Conservation (phyloP, 305 asterid species). For the Vinca major region DNA sequence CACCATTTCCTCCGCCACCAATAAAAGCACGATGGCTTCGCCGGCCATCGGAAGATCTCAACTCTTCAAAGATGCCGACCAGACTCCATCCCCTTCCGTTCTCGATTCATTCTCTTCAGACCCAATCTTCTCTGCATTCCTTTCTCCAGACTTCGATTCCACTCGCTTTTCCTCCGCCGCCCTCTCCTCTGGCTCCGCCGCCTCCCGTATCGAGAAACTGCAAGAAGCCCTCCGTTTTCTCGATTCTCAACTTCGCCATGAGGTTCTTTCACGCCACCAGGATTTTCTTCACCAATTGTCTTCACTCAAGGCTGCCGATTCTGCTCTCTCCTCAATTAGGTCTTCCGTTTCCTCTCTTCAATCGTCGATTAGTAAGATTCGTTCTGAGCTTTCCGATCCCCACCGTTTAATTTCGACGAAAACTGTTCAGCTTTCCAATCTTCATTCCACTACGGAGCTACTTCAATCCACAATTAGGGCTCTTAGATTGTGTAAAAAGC, state of each 20-base stretch:
- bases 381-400: slow-evolving; percentile 76
- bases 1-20: no score
- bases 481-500: slow-evolving; percentile 51
- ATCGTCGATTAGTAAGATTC: slow-evolving; percentile 56
- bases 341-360: slow-evolving; percentile 70
- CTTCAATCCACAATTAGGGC: slow-evolving; percentile 56
- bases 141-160: slow-evolving; percentile 66
- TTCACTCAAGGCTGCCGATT: slow-evolving; percentile 55
- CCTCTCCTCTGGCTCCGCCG: slow-evolving; percentile 87
- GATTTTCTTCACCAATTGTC: slow-evolving; percentile 77
- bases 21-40: slow-evolving; percentile 18
- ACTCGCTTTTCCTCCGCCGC: slow-evolving; percentile 89
- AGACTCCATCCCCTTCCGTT: slow-evolving; percentile 29
- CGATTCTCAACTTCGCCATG: slow-evolving; percentile 70
- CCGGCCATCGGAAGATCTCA: slow-evolving; percentile 35
- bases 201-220: slow-evolving; percentile 77
- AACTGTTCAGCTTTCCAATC: slow-evolving; percentile 61
- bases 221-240: slow-evolving; percentile 72
- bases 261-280: slow-evolving; percentile 73
- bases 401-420: slow-evolving; percentile 46
- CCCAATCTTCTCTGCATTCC: slow-evolving; percentile 75
- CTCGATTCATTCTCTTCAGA: slow-evolving; percentile 59
- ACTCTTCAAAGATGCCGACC: slow-evolving; percentile 36
- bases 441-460: slow-evolving; percentile 50
- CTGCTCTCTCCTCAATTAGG: slow-evolving; percentile 60